Percentiles rank a stretch among this genome's conserved stretches.
Evolutionary conservation across 768 basidiomycete species (phyloP).

Genomic region (Chalciporus piperatus): DNA sequence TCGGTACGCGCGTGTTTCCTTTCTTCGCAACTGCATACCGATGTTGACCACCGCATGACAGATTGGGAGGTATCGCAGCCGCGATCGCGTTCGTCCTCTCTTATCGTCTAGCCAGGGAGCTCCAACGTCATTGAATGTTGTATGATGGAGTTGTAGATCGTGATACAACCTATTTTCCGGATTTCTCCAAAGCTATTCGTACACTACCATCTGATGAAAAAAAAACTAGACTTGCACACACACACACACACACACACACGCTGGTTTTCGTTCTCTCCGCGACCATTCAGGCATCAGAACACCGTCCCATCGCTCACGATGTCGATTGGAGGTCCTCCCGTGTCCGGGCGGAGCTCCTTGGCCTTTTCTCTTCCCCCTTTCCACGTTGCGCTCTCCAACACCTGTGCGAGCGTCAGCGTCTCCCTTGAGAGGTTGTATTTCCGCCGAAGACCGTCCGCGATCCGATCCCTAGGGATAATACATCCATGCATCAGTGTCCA

Average conservation of each 20-base stretch:
- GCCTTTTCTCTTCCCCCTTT: slow-evolving; percentile 95
- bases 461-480: slow-evolving; percentile 65
- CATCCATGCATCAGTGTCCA: slow-evolving; percentile 3
- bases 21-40: not conserved
- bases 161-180: not conserved
- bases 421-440: slow-evolving; percentile 49
- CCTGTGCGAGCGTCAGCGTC: slow-evolving; percentile 76
- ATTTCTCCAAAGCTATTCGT: not conserved
- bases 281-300: slow-evolving; percentile 40
- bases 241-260: too few species aligned
- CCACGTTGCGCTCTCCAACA: slow-evolving; percentile 95
- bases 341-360: slow-evolving; percentile 64
- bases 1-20: slow-evolving; percentile 40
- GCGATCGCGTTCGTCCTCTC: slow-evolving; percentile 53
- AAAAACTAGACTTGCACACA: not conserved
- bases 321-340: slow-evolving; percentile 82
- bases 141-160: not conserved
- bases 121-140: slow-evolving; percentile 34
- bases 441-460: slow-evolving; percentile 65
- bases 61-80: slow-evolving; percentile 57
- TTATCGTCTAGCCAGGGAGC: slow-evolving; percentile 52
- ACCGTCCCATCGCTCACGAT: slow-evolving; percentile 85
- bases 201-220: not conserved
- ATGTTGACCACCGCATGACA: slow-evolving; percentile 18
- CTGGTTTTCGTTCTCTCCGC: not conserved